A percentile compares a stretch with the other conserved stretches of the same genome.
Evolutionary conservation across 2,329 filamentous ascomycete genomes (phyloP).

Genomic region (Arthrobotrys conoides): DNA sequence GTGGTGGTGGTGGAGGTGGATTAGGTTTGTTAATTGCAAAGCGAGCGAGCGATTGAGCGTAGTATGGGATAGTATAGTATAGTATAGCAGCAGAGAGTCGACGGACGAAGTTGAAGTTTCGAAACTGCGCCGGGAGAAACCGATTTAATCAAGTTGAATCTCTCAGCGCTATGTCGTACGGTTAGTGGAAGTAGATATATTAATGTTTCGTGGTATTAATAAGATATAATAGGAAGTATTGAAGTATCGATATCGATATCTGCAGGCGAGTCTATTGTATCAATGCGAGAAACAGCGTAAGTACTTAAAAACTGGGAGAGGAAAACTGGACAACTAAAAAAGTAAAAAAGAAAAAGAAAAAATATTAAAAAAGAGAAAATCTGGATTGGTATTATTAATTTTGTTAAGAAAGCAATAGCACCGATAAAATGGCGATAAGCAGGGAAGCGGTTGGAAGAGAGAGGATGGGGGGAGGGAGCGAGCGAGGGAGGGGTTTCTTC

Average conservation of each 20-base stretch:
- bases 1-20: constrained; percentile 4
- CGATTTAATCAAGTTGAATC: constrained; percentile 51
- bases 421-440: constrained; percentile 33
- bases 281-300: constrained; percentile 18
- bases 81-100: not conserved
- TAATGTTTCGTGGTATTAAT: constrained; percentile 55
- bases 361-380: constrained; percentile 8
- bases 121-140: constrained; percentile 41
- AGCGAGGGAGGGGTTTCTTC: constrained; percentile 23
- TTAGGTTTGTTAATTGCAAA: constrained; percentile 33
- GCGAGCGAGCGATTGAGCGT: constrained; percentile 4
- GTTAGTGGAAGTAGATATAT: constrained; percentile 26
- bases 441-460: constrained; percentile 28
- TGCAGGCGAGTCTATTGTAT: constrained; percentile 36
- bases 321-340: not conserved
- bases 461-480: constrained; percentile 2
- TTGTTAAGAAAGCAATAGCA: constrained; percentile 18
- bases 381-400: constrained; percentile 21
- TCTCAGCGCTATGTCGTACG: constrained; percentile 33
- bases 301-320: constrained; percentile 24
- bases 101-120: constrained; percentile 27
- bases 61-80: not conserved
- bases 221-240: constrained; percentile 45
- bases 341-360: not conserved
- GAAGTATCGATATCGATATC: constrained; percentile 42